Base-by-base conservation (phyloP, 257 asterid species). In the Solanum lycopersicoides region DNA sequence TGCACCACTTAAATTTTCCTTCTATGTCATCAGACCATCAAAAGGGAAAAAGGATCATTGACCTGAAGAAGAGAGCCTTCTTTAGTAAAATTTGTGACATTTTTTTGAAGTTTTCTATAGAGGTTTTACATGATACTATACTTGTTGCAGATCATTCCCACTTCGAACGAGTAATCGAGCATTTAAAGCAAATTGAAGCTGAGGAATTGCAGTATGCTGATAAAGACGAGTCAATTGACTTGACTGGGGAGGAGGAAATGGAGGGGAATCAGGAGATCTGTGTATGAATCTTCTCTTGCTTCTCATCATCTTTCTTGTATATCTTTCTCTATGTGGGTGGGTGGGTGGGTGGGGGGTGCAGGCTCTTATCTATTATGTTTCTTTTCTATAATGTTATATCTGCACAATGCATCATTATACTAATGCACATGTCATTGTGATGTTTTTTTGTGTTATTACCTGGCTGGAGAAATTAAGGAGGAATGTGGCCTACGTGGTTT, bases 121-220 rank as follows among this genome's bases (percentile, higher is more conserved):
- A 60, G 83, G 68, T 75, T 63, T 83, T 45, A 47, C 30, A 44
- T 88, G 87, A 88, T 50, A 72, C 13, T 34, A 32, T 77, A 53
- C 35, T 59, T 83, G 87, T 86, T 92, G 90, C 95, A 96, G 99
- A 92, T 92, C 90, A 88, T 92, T 92, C 94, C 89, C 94, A 92
- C 88, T 95, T 91, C 77, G 80, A 90, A 73, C 84, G 47, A 85
- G 94, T 95, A 90, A 92, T 93, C 42, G 94, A 91, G 86, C 92
- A 87, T 41, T 65, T 95, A 68, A 86, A 90, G 80, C 90, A 92
- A 91, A 89, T 89, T 76, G 95, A 94, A 41, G 93, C 89, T 3
- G 93, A 92, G 91, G 90, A 93, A 88, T 92, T 91, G 75, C 85
- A 86, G 86, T 90, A 89, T 45, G 87, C 83, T 45, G 91, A 87